Percentiles rank a stretch among this genome's conserved stretches.
Evolutionary conservation across 805 yeast species (phyloP).

Genomic region (Kodamaea lidongshanica): DNA sequence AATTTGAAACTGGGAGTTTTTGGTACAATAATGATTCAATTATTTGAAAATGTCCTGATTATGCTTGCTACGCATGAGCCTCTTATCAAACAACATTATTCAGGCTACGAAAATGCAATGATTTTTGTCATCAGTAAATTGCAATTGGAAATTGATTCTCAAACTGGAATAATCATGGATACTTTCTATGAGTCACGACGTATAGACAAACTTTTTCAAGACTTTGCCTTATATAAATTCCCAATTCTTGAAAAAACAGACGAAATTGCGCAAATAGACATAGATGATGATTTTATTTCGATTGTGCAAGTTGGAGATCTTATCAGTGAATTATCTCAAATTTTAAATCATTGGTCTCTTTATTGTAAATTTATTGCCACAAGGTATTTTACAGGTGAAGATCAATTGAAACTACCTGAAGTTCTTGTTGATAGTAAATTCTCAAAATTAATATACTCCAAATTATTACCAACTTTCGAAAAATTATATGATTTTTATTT

Average conservation of each 20-base stretch:
- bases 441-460: conserved; percentile 15
- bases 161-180: conserved; percentile 81
- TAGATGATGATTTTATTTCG: conserved; percentile 36
- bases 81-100: conserved; percentile 65
- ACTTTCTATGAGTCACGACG: conserved; percentile 73
- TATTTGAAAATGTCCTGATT: conserved; percentile 78
- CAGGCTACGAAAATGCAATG: conserved; percentile 40
- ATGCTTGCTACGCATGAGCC: conserved; percentile 84
- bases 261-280: conserved; percentile 17
- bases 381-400: conserved; percentile 43
- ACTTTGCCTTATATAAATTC: conserved; percentile 45
- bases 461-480: conserved; percentile 59
- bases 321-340: conserved; percentile 63
- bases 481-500: conserved; percentile 59
- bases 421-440: conserved; percentile 1
- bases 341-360: conserved; percentile 81
- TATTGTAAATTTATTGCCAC: conserved; percentile 67
- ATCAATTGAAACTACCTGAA: conserved; percentile 6
- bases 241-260: conserved; percentile 18
- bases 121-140: conserved; percentile 62
- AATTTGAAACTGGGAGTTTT: conserved; percentile 43
- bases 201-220: conserved; percentile 49
- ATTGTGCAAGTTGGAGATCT: conserved; percentile 63
- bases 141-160: conserved; percentile 88
- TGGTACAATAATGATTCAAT: conserved; percentile 54